A percentile compares a stretch with the other conserved stretches of the same genome.
Conservation (phyloP, 345 rosid species). For the Mangifera indica region DNA sequence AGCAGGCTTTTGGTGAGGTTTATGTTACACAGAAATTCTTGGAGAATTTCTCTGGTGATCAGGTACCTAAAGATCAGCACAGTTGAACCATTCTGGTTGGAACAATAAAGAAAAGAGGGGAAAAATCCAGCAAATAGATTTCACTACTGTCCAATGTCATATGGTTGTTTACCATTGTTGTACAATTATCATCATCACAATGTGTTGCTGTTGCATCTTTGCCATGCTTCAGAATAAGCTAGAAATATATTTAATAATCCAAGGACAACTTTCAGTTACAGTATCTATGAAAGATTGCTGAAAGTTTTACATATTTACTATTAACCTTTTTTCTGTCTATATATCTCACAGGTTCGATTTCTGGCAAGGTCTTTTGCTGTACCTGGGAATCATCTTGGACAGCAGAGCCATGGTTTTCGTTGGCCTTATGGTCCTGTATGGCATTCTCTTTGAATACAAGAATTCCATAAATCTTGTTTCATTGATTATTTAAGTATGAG, state of each 20-base stretch:
- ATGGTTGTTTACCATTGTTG: background rate
- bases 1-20: conserved; percentile 92
- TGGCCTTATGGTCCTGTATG: conserved; percentile 99
- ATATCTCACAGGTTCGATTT: conserved; percentile 70
- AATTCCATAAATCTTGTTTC: background rate
- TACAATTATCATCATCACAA: background rate
- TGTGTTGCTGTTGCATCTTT: background rate
- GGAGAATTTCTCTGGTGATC: conserved; percentile 94
- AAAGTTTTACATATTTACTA: conserved; percentile 1
- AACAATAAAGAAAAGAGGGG: background rate
- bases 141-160: background rate
- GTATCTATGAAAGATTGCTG: background rate
- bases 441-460: conserved; percentile 17
- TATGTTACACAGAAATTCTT: conserved; percentile 77
- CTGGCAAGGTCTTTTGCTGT: conserved; percentile 87
- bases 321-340: conserved; percentile 1
- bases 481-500: background rate
- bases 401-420: conserved; percentile 92
- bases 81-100: background rate
- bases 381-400: conserved; percentile 97
- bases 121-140: background rate
- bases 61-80: conserved; percentile 42
- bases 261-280: conserved; percentile 4
- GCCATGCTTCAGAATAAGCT: background rate
- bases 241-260: conserved; percentile 1